These are phyloP conservation scores for Arthrobotrys musiformis DNA, from an alignment of 2,329 filamentous ascomycete species.

Conservation along the genomic window DNA sequence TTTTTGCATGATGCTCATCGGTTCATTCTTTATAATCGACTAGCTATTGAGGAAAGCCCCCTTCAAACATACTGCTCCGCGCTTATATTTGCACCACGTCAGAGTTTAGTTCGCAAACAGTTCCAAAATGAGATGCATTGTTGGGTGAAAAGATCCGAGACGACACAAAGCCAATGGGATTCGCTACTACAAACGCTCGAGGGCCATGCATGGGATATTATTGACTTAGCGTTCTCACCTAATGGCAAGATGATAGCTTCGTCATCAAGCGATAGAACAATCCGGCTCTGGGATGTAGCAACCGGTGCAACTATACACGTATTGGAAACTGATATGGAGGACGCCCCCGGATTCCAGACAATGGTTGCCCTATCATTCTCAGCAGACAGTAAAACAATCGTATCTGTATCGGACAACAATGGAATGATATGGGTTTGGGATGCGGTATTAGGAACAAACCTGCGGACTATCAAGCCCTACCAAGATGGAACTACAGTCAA, in stretches of 20 bases:
- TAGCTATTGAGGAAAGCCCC: conserved; percentile 3
- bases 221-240: background rate
- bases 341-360: background rate
- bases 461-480: background rate
- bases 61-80: conserved; percentile 18
- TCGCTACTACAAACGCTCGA: background rate
- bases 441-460: background rate
- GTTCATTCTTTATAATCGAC: background rate
- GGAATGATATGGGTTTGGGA: background rate
- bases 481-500: background rate
- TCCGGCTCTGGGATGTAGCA: background rate
- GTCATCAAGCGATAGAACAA: background rate
- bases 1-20: background rate
- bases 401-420: conserved; percentile 1
- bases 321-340: background rate
- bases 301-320: background rate
- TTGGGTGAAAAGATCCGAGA: background rate
- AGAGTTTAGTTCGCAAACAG: conserved; percentile 17
- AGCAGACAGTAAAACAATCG: background rate
- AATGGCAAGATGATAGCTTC: conserved; percentile 10
- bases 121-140: background rate
- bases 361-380: too few relatives aligned
- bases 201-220: background rate
- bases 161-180: background rate
- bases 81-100: background rate